phyloP scores from a whole-genome alignment of 805 yeast genomes.

The Helenozyma rhizophorensis region DNA sequence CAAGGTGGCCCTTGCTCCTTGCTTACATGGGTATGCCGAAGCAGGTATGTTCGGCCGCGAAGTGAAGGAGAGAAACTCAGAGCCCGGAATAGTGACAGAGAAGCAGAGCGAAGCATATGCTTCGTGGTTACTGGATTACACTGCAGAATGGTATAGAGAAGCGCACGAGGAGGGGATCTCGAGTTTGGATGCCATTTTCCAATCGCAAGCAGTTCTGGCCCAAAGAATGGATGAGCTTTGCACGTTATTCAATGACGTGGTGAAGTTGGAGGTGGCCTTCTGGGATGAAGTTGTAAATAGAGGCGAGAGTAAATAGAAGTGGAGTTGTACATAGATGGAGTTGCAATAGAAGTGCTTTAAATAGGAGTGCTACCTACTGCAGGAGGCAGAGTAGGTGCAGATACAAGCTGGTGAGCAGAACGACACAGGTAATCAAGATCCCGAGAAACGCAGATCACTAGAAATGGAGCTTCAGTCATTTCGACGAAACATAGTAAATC shows the following conservation, averaged over 20 bases:
- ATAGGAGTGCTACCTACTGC: too few relatives aligned
- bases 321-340: too few relatives aligned
- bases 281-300: conserved; percentile 50
- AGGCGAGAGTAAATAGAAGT: background rate
- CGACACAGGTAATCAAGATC: too few relatives aligned
- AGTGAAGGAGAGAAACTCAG: conserved; percentile 16
- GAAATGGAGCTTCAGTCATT: too few relatives aligned
- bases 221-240: conserved; percentile 49
- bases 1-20: conserved; percentile 68
- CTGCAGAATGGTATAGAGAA: conserved; percentile 50
- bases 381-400: too few relatives aligned
- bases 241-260: conserved; percentile 56
- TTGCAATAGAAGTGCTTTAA: too few relatives aligned
- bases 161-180: conserved; percentile 50
- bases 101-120: conserved; percentile 30
- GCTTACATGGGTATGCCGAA: conserved; percentile 65
- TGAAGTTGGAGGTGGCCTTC: conserved; percentile 58
- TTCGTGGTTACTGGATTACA: conserved; percentile 63
- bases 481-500: too few relatives aligned
- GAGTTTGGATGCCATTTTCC: conserved; percentile 42
- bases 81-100: too few relatives aligned
- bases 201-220: conserved; percentile 25
- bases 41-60: conserved; percentile 42
- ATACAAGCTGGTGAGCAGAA: too few relatives aligned
- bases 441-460: too few relatives aligned